A percentile compares a stretch with the other conserved stretches of the same genome.
Evolutionary conservation across 169 alveolate genomes (phyloP).

Genomic region (Plasmodium reichenowi): DNA sequence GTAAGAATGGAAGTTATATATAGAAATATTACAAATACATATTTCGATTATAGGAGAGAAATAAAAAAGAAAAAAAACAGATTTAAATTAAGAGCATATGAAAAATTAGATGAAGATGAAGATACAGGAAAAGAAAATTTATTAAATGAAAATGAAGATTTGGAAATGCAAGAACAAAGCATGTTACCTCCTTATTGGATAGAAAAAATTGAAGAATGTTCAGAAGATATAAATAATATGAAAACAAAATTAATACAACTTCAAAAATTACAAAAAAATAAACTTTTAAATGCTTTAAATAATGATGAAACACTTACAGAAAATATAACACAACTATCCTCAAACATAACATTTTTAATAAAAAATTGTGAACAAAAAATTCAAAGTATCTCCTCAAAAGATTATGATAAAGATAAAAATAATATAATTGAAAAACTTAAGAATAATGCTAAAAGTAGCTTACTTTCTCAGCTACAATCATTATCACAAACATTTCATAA

Average conservation of each 20-base stretch:
- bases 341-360: slow-evolving; percentile 55
- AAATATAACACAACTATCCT: slow-evolving; percentile 63
- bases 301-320: slow-evolving; percentile 62
- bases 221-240: slow-evolving; percentile 77
- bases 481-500: slow-evolving; percentile 80
- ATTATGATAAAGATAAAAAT: not conserved
- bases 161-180: slow-evolving; percentile 77
- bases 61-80: slow-evolving; percentile 53
- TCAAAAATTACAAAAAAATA: slow-evolving; percentile 79
- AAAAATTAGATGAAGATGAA: slow-evolving; percentile 49
- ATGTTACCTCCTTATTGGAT: slow-evolving; percentile 81
- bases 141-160: slow-evolving; percentile 14
- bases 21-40: slow-evolving; percentile 68
- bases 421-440: slow-evolving; percentile 65
- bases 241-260: slow-evolving; percentile 73
- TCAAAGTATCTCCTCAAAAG: slow-evolving; percentile 34
- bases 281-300: slow-evolving; percentile 73
- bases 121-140: slow-evolving; percentile 54
- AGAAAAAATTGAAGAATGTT: slow-evolving; percentile 78
- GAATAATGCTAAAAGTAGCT: slow-evolving; percentile 82
- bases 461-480: slow-evolving; percentile 79
- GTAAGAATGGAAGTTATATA: slow-evolving; percentile 36
- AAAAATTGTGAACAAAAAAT: slow-evolving; percentile 56
- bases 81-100: slow-evolving; percentile 71
- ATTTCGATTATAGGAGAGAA: slow-evolving; percentile 64